Base-by-base conservation (phyloP, 1,139 yeast genomes). In the Schwanniomyces etchellsii region DNA sequence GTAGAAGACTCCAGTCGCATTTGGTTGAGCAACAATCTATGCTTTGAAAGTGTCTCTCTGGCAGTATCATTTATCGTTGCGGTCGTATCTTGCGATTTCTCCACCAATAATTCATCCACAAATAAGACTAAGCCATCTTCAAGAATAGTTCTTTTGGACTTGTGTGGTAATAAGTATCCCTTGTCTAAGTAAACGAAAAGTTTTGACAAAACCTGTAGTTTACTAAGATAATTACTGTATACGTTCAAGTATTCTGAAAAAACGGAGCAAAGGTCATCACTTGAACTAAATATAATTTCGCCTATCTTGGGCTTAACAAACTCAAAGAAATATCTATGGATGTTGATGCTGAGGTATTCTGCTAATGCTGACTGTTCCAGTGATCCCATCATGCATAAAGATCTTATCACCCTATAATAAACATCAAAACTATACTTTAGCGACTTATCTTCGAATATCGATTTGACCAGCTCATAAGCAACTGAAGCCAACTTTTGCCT, bases 141-240 rank as follows among this genome's bases (percentile, higher is more conserved):
- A 24, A 48, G 29, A 5, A 64, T 54, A 27, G 52, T 48, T 25
- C 46, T 37, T 32, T 53, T 56, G 5, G 43, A 35, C 4, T 57
- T 53, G 34, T 63, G 70, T 27, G 42, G 56, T 28, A 50, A 42
- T 16, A 64, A 45, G 35, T 65, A 65, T 6, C 51, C 47, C 17
- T 60, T 38, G 39, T 65, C 71, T 31, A 64, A 42, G 35, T 58
- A 64, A 5, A 61, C 37, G 34, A 63, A 64, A 7, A 64, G 32
- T 33, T 55, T 59, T 28, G 52, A 43, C 21, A 65, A 40, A 6
- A 46, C 28, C 13, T 38, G 33, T 11, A 64, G 39, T 27, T 48
- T 51, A 2, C 32, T 12, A 23, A 48, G 55, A 65, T 66, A 65
- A 4, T 29, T 34, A 5, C 42, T 39, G 29, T 45, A 57, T 5